Conservation (phyloP, 148 eudicot genomes). For the Linanthus parryae region DNA sequence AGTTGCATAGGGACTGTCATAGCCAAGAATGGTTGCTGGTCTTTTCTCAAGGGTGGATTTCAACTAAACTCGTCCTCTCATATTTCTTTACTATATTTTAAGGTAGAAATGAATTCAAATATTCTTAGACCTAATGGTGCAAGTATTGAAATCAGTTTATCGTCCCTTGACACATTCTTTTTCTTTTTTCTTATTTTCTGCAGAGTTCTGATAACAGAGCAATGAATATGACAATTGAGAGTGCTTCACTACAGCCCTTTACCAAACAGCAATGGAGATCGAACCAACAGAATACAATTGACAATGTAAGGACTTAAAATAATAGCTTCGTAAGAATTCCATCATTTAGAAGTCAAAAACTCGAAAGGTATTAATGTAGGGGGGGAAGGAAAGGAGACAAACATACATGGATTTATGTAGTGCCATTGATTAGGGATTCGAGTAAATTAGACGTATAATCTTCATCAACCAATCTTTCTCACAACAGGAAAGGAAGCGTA, state of each 20-base stretch:
- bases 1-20: slow-evolving; percentile 63
- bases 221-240: slow-evolving; percentile 40
- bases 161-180: too few species aligned
- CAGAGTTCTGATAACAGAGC: slow-evolving; percentile 40
- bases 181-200: background rate
- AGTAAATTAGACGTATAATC: background rate
- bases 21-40: slow-evolving; percentile 80
- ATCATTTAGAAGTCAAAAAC: too few species aligned
- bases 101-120: slow-evolving; percentile 53
- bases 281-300: slow-evolving; percentile 52
- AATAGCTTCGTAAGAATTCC: too few species aligned
- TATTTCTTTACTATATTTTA: slow-evolving; percentile 40
- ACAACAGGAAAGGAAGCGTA: slow-evolving; percentile 72
- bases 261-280: slow-evolving; percentile 65
- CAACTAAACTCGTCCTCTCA: slow-evolving; percentile 39
- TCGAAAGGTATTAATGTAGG: too few species aligned
- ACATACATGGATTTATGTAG: background rate
- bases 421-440: background rate
- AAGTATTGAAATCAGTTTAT: too few species aligned
- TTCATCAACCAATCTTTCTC: background rate
- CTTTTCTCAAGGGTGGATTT: slow-evolving; percentile 94
- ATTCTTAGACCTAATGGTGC: too few species aligned
- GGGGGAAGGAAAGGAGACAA: background rate
- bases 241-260: slow-evolving; percentile 78
- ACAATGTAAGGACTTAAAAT: slow-evolving; percentile 40